Conservation (phyloP, 768 basidiomycete species). For the Lentinus tigrinus region DNA sequence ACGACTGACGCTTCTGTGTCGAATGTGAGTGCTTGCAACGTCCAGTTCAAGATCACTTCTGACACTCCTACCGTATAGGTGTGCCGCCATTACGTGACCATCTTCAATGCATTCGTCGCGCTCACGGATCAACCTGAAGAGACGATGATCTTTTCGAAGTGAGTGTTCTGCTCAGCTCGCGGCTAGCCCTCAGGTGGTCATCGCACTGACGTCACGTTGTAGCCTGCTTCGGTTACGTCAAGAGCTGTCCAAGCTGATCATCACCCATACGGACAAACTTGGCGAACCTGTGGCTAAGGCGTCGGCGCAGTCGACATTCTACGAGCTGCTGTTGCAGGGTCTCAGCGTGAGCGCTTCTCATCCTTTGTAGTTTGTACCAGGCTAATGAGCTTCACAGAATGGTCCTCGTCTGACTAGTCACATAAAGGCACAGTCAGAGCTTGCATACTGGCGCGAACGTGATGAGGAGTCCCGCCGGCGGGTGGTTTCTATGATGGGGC, state of each 20-base stretch:
- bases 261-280: slow-evolving; percentile 67
- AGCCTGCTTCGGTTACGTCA: slow-evolving; percentile 85
- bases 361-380: too few species aligned
- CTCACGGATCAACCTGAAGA: slow-evolving; percentile 85
- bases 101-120: slow-evolving; percentile 83
- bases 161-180: slow-evolving; percentile 23
- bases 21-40: slow-evolving; percentile 10
- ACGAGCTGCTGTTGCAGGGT: slow-evolving; percentile 73
- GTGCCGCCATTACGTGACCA: slow-evolving; percentile 69
- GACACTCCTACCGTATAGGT: slow-evolving; percentile 40
- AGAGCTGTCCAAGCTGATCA: slow-evolving; percentile 76
- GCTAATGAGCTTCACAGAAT: slow-evolving; percentile 39
- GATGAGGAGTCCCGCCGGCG: slow-evolving; percentile 71
- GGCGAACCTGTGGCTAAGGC: slow-evolving; percentile 60
- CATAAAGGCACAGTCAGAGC: slow-evolving; percentile 82
- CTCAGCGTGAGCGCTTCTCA: slow-evolving; percentile 63
- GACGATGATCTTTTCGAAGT: slow-evolving; percentile 97
- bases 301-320: slow-evolving; percentile 69
- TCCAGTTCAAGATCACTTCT: too few species aligned
- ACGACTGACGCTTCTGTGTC: slow-evolving; percentile 72
- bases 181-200: not conserved
- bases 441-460: slow-evolving; percentile 82
- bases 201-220: not conserved
- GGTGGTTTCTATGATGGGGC: slow-evolving; percentile 22
- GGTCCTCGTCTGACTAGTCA: slow-evolving; percentile 73